Conservation (phyloP, 129 eudicot species). For the Centella asiatica region DNA sequence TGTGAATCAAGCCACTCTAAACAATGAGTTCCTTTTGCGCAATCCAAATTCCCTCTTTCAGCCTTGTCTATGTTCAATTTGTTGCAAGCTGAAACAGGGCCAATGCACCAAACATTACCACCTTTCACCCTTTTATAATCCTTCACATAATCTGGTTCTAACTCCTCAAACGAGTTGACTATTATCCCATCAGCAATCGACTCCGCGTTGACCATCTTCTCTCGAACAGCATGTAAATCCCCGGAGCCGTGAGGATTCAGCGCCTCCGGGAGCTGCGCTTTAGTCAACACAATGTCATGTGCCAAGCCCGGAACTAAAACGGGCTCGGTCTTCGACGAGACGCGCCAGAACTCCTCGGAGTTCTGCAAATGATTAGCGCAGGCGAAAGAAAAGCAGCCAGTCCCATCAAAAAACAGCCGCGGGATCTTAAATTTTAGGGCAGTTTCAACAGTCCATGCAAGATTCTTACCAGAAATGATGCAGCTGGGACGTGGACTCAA, state of each 20-base stretch:
- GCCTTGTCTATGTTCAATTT: conserved; percentile 11
- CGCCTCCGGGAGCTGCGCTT: conserved; percentile 26
- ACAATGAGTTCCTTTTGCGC: conserved; percentile 14
- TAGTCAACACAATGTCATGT: conserved; percentile 13
- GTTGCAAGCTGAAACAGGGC: conserved; percentile 41
- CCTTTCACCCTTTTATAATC: conserved; percentile 22
- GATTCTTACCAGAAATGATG: conserved; percentile 27
- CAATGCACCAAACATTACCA: conserved; percentile 36
- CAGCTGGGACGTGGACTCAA: conserved; percentile 26
- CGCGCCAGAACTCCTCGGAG: conserved; percentile 11
- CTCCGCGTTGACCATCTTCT: conserved; percentile 29
- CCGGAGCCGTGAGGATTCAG: conserved; percentile 26
- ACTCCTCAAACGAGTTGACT: conserved; percentile 32
- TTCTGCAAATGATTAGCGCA: conserved; percentile 20
- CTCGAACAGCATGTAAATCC: conserved; percentile 27
- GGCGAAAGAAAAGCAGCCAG: conserved; percentile 26
- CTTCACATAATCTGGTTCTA: conserved; percentile 30
- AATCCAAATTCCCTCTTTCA: conserved; percentile 24
- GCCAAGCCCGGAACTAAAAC: conserved; percentile 35
- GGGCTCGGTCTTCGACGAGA: conserved; percentile 13
- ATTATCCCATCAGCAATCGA: conserved; percentile 30
- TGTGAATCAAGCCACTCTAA: conserved; percentile 38
- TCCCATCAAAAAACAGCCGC: conserved; percentile 36
- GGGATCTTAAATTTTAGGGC: conserved; percentile 28
- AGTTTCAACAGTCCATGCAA: conserved; percentile 26